Evolutionary conservation across 306 rosid genomes (phyloP).

Genomic region (Corylus avellana): DNA sequence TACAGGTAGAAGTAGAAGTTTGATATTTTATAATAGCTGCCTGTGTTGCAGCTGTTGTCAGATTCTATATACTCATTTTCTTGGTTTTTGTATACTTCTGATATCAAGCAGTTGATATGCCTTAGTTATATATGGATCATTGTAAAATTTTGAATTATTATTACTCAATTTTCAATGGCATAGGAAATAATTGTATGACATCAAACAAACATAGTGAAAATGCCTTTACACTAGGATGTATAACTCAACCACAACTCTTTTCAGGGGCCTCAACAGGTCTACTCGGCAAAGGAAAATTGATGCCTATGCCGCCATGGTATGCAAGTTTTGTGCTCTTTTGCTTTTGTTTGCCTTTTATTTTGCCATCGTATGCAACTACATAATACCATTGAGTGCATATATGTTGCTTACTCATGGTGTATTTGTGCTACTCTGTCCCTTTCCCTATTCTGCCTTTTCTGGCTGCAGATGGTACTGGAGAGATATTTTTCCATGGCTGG

Average conservation of each 20-base stretch:
- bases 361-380: slow-evolving; percentile 38
- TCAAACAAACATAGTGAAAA: not conserved
- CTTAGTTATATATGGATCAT: not conserved
- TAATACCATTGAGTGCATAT: not conserved
- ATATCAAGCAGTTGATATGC: not conserved
- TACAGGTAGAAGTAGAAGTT: not conserved
- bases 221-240: not conserved
- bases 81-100: not conserved
- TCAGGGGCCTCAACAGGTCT: slow-evolving; percentile 46
- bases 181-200: not conserved
- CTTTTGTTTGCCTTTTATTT: too few relatives aligned
- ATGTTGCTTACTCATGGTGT: not conserved
- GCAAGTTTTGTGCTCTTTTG: not conserved
- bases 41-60: not conserved
- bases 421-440: not conserved
- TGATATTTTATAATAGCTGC: not conserved
- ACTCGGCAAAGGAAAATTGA: slow-evolving; percentile 40
- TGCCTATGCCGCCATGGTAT: slow-evolving; percentile 61
- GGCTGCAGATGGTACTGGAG: slow-evolving; percentile 76
- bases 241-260: slow-evolving; percentile 7
- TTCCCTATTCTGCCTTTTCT: not conserved
- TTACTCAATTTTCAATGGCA: not conserved
- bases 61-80: not conserved
- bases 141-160: not conserved
- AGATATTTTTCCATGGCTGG: slow-evolving; percentile 76